Evolutionary conservation across 2,329 filamentous ascomycete species (phyloP).

Genomic region (Pestalotiopsis sp.): DNA sequence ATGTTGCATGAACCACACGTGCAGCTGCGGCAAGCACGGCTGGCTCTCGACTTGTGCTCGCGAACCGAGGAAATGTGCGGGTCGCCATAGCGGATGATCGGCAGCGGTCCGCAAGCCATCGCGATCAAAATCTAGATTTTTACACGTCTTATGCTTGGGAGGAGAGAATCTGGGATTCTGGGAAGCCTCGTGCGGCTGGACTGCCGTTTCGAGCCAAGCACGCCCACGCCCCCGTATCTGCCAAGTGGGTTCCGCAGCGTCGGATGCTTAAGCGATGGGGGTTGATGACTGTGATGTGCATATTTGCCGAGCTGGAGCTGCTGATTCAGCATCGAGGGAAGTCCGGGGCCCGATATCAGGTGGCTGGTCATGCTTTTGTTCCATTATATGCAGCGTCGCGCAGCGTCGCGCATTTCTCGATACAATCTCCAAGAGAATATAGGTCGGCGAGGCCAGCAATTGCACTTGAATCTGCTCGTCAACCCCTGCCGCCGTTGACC

Average conservation of each 20-base stretch:
- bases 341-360: not conserved
- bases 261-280: not conserved
- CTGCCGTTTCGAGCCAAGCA: not conserved
- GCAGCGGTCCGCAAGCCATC: not conserved
- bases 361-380: not conserved
- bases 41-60: not conserved
- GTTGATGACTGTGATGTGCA: not conserved
- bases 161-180: not conserved
- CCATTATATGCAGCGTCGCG: not conserved
- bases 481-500: not conserved
- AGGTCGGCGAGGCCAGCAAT: not conserved
- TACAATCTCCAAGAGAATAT: not conserved
- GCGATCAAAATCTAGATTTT: not conserved
- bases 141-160: no score
- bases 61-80: not conserved
- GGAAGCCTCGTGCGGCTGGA: slow-evolving; percentile 8
- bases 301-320: not conserved
- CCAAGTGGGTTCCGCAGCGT: not conserved
- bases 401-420: not conserved
- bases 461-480: not conserved
- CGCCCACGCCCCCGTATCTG: not conserved
- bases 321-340: not conserved
- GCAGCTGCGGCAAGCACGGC: not conserved
- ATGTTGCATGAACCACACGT: not conserved
- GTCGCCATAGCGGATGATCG: not conserved